These are phyloP conservation scores for Cucumis hystrix DNA, from an alignment of 306 rosid species.

Conservation along the genomic window DNA sequence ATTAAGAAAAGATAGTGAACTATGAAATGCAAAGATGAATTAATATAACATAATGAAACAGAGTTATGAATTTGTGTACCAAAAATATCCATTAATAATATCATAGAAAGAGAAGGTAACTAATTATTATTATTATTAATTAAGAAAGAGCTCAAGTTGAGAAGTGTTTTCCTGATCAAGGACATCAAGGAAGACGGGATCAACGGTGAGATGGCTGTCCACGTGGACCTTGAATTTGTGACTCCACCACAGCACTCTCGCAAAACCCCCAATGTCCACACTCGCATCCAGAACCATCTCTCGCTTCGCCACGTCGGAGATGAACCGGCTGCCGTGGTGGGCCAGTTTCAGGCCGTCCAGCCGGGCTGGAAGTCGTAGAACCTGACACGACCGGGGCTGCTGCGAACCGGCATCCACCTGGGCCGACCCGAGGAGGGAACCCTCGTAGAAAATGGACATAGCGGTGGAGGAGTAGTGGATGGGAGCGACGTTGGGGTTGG, in stretches of 20 bases:
- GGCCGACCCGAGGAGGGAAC: conserved; percentile 73
- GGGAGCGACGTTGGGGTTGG: conserved; percentile 72
- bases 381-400: conserved; percentile 50
- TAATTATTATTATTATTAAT: background rate
- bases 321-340: conserved; percentile 37
- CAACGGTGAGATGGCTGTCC: conserved; percentile 67
- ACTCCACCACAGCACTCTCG: conserved; percentile 71
- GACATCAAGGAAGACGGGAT: conserved; percentile 75
- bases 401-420: conserved; percentile 64
- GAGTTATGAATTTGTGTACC: background rate
- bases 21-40: background rate
- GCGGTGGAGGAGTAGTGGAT: conserved; percentile 62
- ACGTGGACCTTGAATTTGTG: conserved; percentile 58
- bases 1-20: background rate
- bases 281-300: conserved; percentile 65
- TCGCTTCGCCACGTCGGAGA: conserved; percentile 46
- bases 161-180: conserved; percentile 54
- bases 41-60: background rate
- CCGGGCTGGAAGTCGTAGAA: conserved; percentile 58
- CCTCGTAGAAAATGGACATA: conserved; percentile 79
- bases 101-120: too few species aligned
- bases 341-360: conserved; percentile 52
- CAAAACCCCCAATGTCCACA: conserved; percentile 56
- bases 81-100: background rate
- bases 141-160: conserved; percentile 23